Percentiles rank a stretch among this genome's conserved stretches.
phyloP scores from a whole-genome alignment of 106 monocot genomes.

The Allium sativum region DNA sequence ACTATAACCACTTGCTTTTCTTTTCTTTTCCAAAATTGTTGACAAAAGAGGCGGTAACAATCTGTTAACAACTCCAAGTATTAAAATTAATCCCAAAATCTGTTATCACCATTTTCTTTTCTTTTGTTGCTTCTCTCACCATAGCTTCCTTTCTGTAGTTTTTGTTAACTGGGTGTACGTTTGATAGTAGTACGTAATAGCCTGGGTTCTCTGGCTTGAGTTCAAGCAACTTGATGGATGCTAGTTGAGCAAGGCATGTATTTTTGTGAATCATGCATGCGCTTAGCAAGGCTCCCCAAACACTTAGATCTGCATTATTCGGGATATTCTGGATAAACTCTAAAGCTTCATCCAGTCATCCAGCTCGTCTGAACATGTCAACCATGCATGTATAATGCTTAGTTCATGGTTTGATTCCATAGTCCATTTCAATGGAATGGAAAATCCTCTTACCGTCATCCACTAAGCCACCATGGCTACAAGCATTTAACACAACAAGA shows the following conservation, averaged over 20 bases:
- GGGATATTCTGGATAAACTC: conserved; percentile 43
- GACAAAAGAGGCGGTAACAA: no score
- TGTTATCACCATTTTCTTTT: conserved; percentile 19
- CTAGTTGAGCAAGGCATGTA: conserved; percentile 30
- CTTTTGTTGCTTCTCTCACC: conserved; percentile 43
- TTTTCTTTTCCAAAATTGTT: no score
- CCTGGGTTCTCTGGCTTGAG: conserved; percentile 55
- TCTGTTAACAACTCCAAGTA: no score
- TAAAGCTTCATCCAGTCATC: conserved; percentile 38
- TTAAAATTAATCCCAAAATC: no score
- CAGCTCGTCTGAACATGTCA: conserved; percentile 72
- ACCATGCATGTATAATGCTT: conserved; percentile 83
- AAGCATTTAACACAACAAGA: conserved; percentile 60
- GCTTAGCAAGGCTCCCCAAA: conserved; percentile 72
- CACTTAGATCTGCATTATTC: conserved; percentile 27
- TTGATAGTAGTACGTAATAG: conserved; percentile 71
- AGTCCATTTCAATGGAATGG: conserved; percentile 26
- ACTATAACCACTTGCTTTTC: no score
- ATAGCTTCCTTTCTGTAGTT: conserved; percentile 47
- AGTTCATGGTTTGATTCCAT: conserved; percentile 24
- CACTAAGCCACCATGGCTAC: conserved; percentile 74
- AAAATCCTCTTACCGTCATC: conserved; percentile 44
- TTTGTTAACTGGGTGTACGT: conserved; percentile 48
- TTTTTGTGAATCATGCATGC: conserved; percentile 77
- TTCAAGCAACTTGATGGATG: conserved; percentile 49